These are phyloP conservation scores for Pelargonium nanum DNA, from an alignment of 345 rosid genomes.

Conservation along the genomic window DNA sequence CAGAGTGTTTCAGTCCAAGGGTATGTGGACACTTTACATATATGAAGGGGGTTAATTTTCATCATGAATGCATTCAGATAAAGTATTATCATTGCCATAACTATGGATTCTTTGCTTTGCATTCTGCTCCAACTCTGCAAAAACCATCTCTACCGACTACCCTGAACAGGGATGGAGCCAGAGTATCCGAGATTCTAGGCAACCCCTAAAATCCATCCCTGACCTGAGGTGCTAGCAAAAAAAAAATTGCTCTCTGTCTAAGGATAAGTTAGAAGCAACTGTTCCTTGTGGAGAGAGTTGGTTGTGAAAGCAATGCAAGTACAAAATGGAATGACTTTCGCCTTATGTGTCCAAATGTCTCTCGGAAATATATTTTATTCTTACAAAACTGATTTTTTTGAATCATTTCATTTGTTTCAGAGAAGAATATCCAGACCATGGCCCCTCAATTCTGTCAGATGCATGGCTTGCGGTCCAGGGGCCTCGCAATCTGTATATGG, in stretches of 20 bases:
- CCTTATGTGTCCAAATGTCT: neutral
- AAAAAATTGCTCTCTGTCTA: no score
- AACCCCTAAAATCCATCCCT: no score
- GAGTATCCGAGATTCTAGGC: no score
- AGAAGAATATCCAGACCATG: constrained; percentile 46
- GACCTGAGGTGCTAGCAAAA: no score
- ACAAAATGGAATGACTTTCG: neutral
- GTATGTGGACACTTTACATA: no score
- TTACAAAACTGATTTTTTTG: neutral
- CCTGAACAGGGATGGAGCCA: no score
- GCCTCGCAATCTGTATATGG: constrained; percentile 43
- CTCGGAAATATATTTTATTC: neutral
- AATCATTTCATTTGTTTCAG: constrained; percentile 25
- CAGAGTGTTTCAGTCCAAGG: no score
- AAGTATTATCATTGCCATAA: neutral
- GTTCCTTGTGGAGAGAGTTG: no score
- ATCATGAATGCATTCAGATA: neutral
- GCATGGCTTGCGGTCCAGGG: constrained; percentile 86
- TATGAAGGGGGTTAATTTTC: neutral
- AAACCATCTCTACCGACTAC: no score
- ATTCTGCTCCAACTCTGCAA: no score
- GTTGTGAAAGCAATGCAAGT: no score
- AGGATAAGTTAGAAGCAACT: neutral
- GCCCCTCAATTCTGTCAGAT: constrained; percentile 74
- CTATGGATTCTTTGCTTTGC: no score